Evolutionary conservation across 139 green algal genomes (phyloP), one percentile per base, ranked within the genome.

Genomic region (Volvox reticuliferus): DNA sequence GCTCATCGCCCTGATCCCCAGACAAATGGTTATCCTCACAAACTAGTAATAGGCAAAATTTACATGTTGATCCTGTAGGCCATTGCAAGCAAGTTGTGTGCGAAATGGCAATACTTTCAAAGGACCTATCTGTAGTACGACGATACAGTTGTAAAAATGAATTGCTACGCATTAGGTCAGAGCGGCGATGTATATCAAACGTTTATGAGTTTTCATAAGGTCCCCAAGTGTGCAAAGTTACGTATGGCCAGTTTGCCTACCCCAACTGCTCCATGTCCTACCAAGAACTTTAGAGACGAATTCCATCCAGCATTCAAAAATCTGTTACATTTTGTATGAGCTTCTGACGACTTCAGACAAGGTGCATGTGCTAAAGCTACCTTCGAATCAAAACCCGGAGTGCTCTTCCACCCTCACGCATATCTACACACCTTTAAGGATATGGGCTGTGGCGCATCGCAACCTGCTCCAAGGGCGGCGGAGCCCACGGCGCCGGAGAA

Each of bases 371-470:
- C 44, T 55, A 26, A 75, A 2, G 67, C 67, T 3, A 26, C 67
- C 67, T 75, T 75, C 67, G 67, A 75, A 28, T 75, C 67, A 28
- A 75, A 28, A 75, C 67, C 22, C 22, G 24, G 67, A 26, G 24
- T 75, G 22, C 67, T 75, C 67, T 75, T 75, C 22, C 22, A 28
- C 67, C 22, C 67, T 28, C 6, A 28, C 22, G 67, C 12, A 75
- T 55, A 55, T 55, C 22, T 75, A 75, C 67, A 75, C 22, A 12
- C 67, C 12, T 79, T 12, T 33, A 22, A 30, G 22, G 50, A 71
- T 1, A 86, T 86, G 79, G 79, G 79, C 50, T 86, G 79, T 24
- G 79, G 79, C 19, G 79, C 79, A 17, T 86, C 79, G 1, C 79
- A 86, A 44, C 44, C 50, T 44, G 79, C 79, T 44, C 35, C 79